phyloP scores from a whole-genome alignment of 1,284 basidiomycete genomes.

The Pascua guehoae region DNA sequence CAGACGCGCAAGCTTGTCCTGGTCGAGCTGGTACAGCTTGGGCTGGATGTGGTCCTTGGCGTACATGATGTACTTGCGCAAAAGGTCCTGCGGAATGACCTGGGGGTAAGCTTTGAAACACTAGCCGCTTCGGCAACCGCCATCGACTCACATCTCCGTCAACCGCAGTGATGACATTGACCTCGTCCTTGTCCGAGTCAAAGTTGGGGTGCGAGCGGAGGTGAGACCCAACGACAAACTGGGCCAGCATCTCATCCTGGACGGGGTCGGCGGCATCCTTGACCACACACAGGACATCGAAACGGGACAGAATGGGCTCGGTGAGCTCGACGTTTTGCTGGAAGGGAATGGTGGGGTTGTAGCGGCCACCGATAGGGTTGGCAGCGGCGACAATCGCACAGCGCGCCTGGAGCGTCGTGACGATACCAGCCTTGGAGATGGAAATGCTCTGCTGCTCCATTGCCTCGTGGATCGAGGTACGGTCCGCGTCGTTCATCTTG shows the following conservation, averaged over 20 bases:
- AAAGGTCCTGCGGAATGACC: conserved; percentile 93
- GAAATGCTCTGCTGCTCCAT: conserved; percentile 99
- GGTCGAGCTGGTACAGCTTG: conserved; percentile 89
- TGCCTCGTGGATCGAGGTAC: conserved; percentile 98
- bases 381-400: conserved; percentile 97
- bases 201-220: conserved; percentile 91
- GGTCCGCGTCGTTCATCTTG: conserved; percentile 98
- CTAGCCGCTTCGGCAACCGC: background rate
- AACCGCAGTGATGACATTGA: conserved; percentile 78
- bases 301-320: conserved; percentile 97
- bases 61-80: conserved; percentile 99
- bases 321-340: conserved; percentile 98
- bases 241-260: conserved; percentile 91
- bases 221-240: conserved; percentile 96
- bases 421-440: conserved; percentile 97
- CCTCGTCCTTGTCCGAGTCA: conserved; percentile 74
- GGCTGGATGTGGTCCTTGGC: conserved; percentile 88
- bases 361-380: conserved; percentile 92
- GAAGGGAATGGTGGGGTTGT: conserved; percentile 97
- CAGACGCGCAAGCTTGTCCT: conserved; percentile 89
- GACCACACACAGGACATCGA: conserved; percentile 96
- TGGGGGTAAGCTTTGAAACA: conserved; percentile 39
- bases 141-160: conserved; percentile 76
- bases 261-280: conserved; percentile 97
- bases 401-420: conserved; percentile 92